A percentile compares a stretch with the other conserved stretches of the same genome.
Evolutionary conservation across 345 rosid genomes (phyloP).

Genomic region (Hypericum perforatum): DNA sequence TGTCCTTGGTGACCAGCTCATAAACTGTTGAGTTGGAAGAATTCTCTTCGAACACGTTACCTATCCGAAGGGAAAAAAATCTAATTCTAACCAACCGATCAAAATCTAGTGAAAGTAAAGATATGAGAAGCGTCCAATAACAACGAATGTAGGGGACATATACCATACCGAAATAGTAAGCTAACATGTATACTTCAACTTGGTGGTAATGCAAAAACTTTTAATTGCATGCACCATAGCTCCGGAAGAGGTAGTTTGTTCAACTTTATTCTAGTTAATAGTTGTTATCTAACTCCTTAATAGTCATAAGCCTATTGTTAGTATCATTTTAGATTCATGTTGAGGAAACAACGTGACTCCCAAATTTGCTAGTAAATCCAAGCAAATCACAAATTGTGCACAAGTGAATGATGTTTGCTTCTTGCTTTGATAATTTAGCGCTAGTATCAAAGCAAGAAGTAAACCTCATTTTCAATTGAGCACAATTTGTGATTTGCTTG

Average conservation of each 20-base stretch:
- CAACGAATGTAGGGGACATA: constrained; percentile 57
- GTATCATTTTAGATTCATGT: constrained; percentile 49
- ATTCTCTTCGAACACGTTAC: too few species aligned
- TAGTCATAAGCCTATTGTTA: constrained; percentile 1
- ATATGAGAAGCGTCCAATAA: too few species aligned
- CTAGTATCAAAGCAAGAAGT: constrained; percentile 9
- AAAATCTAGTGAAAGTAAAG: too few species aligned
- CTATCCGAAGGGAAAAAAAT: too few species aligned
- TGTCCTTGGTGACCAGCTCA: too few species aligned
- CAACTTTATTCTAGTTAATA: background rate
- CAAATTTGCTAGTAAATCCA: constrained; percentile 94
- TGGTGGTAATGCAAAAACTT: constrained; percentile 95
- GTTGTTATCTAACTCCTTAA: background rate
- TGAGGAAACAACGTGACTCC: constrained; percentile 97
- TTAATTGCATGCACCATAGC: constrained; percentile 92
- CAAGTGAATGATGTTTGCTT: constrained; percentile 83
- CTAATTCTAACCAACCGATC: too few species aligned
- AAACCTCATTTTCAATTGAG: constrained; percentile 93
- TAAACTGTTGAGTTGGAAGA: too few species aligned
- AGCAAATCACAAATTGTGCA: constrained; percentile 83
- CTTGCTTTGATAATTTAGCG: constrained; percentile 7
- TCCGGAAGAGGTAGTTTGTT: constrained; percentile 81
- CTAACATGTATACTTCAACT: constrained; percentile 95
- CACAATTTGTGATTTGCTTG: constrained; percentile 85
- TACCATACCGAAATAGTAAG: constrained; percentile 98